Evolutionary conservation across 768 basidiomycete species (phyloP).

Genomic region (Phaeotremella skinneri): DNA sequence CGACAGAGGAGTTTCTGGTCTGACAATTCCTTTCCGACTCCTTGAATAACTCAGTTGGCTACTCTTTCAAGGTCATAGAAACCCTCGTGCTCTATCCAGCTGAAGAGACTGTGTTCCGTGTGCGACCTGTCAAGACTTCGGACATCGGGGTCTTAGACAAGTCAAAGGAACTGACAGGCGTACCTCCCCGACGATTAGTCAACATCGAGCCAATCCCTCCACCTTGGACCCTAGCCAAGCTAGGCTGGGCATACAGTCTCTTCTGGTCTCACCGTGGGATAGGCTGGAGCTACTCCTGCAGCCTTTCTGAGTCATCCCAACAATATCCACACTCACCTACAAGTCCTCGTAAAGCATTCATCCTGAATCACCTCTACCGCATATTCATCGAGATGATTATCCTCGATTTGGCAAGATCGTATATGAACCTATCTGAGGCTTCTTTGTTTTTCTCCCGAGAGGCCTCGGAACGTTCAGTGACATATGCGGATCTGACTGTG

Average conservation of each 20-base stretch:
- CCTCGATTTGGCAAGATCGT: conserved; percentile 25
- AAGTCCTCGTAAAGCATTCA: conserved; percentile 19
- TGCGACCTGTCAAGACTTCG: conserved; percentile 5
- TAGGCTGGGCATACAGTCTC: conserved; percentile 32
- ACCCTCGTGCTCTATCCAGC: conserved; percentile 30
- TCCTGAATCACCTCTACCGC: conserved; percentile 7
- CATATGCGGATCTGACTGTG: conserved; percentile 14
- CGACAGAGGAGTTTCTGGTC: neutral
- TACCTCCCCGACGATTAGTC: conserved; percentile 5
- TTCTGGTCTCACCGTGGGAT: conserved; percentile 37
- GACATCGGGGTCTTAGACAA: neutral
- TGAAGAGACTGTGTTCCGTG: conserved; percentile 27
- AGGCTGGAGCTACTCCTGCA: conserved; percentile 28
- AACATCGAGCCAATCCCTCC: conserved; percentile 32
- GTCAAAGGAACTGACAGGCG: neutral
- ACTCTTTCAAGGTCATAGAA: conserved; percentile 18
- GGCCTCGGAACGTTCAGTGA: conserved; percentile 5
- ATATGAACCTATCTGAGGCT: conserved; percentile 19
- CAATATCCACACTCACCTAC: conserved; percentile 24
- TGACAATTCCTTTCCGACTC: neutral
- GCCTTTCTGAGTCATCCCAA: conserved; percentile 21
- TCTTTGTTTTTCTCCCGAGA: conserved; percentile 27
- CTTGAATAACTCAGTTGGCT: conserved; percentile 3
- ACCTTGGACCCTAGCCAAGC: conserved; percentile 31
- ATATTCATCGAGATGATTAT: conserved; percentile 12